Evolutionary conservation across 2,329 filamentous ascomycete genomes (phyloP).

Genomic region (Penicillium sp.): DNA sequence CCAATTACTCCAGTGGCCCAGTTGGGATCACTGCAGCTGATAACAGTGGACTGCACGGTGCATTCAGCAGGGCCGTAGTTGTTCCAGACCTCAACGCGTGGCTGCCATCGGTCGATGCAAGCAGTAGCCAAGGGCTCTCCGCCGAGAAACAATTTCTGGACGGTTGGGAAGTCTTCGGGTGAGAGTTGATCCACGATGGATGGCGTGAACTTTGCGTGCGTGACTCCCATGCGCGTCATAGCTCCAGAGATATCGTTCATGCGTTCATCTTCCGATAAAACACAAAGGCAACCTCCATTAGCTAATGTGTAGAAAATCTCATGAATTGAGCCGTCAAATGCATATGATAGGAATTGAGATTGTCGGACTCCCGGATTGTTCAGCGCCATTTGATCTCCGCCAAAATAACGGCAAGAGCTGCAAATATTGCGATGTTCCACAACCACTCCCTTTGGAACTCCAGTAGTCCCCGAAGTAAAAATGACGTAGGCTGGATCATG

Average conservation of each 20-base stretch:
- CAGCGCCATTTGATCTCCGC: no score
- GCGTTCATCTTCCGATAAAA: constrained; percentile 10
- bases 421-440: constrained; percentile 31
- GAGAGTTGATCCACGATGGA: constrained; percentile 13
- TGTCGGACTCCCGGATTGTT: not conserved
- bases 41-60: not conserved
- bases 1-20: not conserved
- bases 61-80: constrained; percentile 23
- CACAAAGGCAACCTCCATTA: constrained; percentile 16
- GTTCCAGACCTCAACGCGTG: constrained; percentile 6
- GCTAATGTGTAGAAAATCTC: constrained; percentile 18
- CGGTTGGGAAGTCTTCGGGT: not conserved
- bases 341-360: constrained; percentile 17
- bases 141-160: no score
- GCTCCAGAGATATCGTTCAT: constrained; percentile 3
- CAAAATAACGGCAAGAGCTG: not conserved
- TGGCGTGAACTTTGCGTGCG: constrained; percentile 1
- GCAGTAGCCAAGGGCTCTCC: no score
- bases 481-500: constrained; percentile 35
- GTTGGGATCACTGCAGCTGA: not conserved
- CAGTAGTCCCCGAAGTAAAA: constrained; percentile 49
- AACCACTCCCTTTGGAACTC: constrained; percentile 45
- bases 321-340: constrained; percentile 17
- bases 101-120: constrained; percentile 12
- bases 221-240: not conserved